Conservation (phyloP, 805 yeast species). For the Maudiozyma turicensis region DNA sequence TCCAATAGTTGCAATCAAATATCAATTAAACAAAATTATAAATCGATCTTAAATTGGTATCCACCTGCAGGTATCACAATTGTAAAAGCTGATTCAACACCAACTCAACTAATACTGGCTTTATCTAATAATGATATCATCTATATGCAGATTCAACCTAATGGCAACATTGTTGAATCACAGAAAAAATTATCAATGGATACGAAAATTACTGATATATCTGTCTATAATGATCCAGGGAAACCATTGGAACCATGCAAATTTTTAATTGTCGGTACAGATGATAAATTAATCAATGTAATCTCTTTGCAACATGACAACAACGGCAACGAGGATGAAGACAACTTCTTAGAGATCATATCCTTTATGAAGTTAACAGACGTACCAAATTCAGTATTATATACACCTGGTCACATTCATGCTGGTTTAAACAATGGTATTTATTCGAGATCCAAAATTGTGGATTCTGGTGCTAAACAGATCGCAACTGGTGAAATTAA, state of each 20-base stretch:
- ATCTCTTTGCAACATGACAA: conserved; percentile 33
- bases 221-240: conserved; percentile 35
- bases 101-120: conserved; percentile 59
- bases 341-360: conserved; percentile 48
- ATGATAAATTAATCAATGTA: conserved; percentile 61
- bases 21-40: conserved; percentile 21
- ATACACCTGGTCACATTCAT: conserved; percentile 36
- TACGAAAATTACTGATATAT: conserved; percentile 43
- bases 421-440: conserved; percentile 82
- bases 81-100: conserved; percentile 49
- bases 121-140: conserved; percentile 65
- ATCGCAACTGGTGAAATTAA: conserved; percentile 41
- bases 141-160: conserved; percentile 46
- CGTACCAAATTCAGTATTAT: conserved; percentile 32
- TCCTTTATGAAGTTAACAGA: conserved; percentile 61
- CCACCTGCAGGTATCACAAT: conserved; percentile 73
- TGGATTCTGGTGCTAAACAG: conserved; percentile 40
- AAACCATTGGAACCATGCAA: conserved; percentile 31
- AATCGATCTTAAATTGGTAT: conserved; percentile 53
- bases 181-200: conserved; percentile 49
- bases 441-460: conserved; percentile 44
- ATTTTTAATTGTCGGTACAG: conserved; percentile 58
- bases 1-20: conserved; percentile 59
- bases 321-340: conserved; percentile 29
- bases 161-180: conserved; percentile 47